Evolutionary conservation across 176 grass and related monocot genomes (phyloP).

Genomic region (Ananas comosus): DNA sequence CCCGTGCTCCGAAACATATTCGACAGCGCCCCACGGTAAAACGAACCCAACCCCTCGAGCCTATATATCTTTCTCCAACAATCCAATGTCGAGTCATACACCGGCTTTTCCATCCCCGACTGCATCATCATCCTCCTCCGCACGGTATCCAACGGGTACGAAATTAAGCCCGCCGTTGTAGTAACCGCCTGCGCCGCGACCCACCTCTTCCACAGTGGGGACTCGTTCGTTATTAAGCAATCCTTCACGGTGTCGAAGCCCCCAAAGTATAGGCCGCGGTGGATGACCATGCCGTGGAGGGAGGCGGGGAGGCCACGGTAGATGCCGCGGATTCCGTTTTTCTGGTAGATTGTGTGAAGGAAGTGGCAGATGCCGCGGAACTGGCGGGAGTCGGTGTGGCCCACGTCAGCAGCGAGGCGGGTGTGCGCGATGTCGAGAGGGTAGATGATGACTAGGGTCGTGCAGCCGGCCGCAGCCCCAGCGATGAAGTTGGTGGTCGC

Average conservation of each 20-base stretch:
- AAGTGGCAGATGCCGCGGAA: constrained; percentile 92
- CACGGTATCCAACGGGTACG: constrained; percentile 81
- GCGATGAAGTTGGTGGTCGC: constrained; percentile 73
- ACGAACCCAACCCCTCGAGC: constrained; percentile 54
- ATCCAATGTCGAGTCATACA: constrained; percentile 68
- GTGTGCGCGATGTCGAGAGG: constrained; percentile 95
- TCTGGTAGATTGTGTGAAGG: constrained; percentile 72
- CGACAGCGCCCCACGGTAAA: constrained; percentile 76
- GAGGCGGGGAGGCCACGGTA: constrained; percentile 76
- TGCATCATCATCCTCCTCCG: constrained; percentile 99
- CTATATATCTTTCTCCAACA: constrained; percentile 90
- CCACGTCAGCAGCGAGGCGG: constrained; percentile 81
- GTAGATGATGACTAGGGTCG: constrained; percentile 87
- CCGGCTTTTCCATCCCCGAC: constrained; percentile 55
- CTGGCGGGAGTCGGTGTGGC: constrained; percentile 55
- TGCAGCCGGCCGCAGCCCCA: constrained; percentile 82
- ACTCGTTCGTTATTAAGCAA: constrained; percentile 49
- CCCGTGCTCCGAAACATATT: constrained; percentile 93
- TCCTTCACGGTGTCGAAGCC: constrained; percentile 96
- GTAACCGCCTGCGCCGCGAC: constrained; percentile 59
- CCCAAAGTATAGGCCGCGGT: constrained; percentile 89
- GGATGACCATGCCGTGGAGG: constrained; percentile 73
- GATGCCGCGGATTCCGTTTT: constrained; percentile 65
- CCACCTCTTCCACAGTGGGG: constrained; percentile 81
- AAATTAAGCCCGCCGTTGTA: constrained; percentile 61